Conservation (phyloP, 2,329 filamentous ascomycete species). For the Alternaria burnsii region DNA sequence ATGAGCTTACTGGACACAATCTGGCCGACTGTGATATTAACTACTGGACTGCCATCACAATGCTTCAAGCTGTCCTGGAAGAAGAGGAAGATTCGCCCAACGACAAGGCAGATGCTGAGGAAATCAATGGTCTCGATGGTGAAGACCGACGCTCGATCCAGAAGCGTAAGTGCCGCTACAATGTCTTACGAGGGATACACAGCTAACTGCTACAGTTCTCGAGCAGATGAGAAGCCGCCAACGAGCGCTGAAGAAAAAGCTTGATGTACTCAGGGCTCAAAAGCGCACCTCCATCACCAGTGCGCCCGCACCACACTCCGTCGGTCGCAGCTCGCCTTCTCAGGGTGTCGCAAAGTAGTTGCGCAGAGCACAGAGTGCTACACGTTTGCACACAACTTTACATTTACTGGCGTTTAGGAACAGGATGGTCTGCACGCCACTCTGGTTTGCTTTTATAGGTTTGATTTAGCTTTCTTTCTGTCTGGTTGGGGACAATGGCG, state of each 20-base stretch:
- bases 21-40: conserved; percentile 87
- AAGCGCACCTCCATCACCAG: conserved; percentile 49
- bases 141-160: conserved; percentile 78
- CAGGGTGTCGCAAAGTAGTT: conserved; percentile 29
- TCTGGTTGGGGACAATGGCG: background rate
- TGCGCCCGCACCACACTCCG: conserved; percentile 38
- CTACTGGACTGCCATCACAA: conserved; percentile 90
- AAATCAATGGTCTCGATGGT: conserved; percentile 65
- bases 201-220: conserved; percentile 53
- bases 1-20: conserved; percentile 93
- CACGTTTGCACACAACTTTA: background rate
- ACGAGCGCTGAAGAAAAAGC: conserved; percentile 56
- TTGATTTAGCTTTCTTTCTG: background rate
- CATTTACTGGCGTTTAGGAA: conserved; percentile 7
- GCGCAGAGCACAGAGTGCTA: background rate
- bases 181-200: background rate
- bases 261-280: conserved; percentile 51
- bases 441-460: background rate
- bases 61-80: conserved; percentile 94
- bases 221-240: conserved; percentile 56
- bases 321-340: conserved; percentile 44
- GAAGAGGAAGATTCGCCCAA: conserved; percentile 70
- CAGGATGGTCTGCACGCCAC: background rate
- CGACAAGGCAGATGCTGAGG: conserved; percentile 58
- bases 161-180: conserved; percentile 66